phyloP scores from a whole-genome alignment of 257 asterid genomes.

The Ajuga chamaepitys region DNA sequence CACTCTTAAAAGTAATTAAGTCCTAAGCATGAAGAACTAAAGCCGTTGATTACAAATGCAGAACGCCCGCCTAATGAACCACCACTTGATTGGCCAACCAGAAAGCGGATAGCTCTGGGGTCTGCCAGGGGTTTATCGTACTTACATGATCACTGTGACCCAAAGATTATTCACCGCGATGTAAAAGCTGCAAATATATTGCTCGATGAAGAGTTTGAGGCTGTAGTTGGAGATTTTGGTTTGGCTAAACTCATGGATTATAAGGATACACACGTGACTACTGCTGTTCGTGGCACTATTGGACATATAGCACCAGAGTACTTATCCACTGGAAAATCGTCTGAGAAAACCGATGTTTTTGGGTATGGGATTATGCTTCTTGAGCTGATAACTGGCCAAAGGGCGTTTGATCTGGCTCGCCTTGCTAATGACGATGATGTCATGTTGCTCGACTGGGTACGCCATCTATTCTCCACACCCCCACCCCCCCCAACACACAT shows the following conservation, averaged over 20 bases:
- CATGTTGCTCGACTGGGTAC: slow-evolving; percentile 53
- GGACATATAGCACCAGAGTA: slow-evolving; percentile 61
- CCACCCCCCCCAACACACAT: not conserved
- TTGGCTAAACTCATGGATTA: slow-evolving; percentile 56
- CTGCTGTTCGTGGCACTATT: slow-evolving; percentile 59
- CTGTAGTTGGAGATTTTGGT: slow-evolving; percentile 60
- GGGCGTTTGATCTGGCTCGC: slow-evolving; percentile 53
- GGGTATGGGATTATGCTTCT: slow-evolving; percentile 59
- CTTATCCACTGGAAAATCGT: slow-evolving; percentile 51
- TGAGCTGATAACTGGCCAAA: slow-evolving; percentile 52
- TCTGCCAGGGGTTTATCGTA: slow-evolving; percentile 49
- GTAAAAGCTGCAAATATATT: slow-evolving; percentile 55
- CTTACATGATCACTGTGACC: slow-evolving; percentile 56
- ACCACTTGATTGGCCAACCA: slow-evolving; percentile 45
- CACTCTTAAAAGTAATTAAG: no score
- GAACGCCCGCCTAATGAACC: slow-evolving; percentile 44
- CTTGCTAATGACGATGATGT: slow-evolving; percentile 55
- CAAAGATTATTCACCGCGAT: slow-evolving; percentile 51
- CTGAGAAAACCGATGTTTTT: slow-evolving; percentile 54
- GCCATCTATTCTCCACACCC: not conserved
- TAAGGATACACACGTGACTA: slow-evolving; percentile 50
- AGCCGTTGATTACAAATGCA: slow-evolving; percentile 13
- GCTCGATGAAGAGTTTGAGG: slow-evolving; percentile 54
- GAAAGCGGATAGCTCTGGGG: slow-evolving; percentile 49
- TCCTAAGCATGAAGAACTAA: not conserved